A percentile compares a stretch with the other conserved stretches of the same genome.
These are phyloP conservation scores for Neocatenulostroma microsporum DNA, from an alignment of 2,329 filamentous ascomycete genomes.

Conservation along the genomic window DNA sequence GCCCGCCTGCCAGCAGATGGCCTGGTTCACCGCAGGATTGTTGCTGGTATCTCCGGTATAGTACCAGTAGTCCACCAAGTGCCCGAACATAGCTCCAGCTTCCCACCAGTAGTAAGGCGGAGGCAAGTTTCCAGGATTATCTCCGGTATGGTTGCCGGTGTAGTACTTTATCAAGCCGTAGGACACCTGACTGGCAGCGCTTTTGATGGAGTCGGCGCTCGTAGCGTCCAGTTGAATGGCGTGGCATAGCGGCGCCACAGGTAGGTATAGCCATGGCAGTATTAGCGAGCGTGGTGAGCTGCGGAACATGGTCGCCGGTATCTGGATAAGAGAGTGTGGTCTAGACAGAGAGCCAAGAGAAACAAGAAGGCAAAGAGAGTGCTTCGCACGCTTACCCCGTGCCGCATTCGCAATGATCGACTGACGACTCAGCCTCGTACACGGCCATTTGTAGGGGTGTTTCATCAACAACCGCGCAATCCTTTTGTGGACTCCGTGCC, in stretches of 20 bases:
- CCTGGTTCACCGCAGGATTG: slow-evolving; percentile 11
- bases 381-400: too few species aligned
- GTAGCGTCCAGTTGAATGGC: slow-evolving; percentile 12
- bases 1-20: slow-evolving; percentile 13
- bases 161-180: slow-evolving; percentile 44
- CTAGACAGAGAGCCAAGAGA: too few species aligned
- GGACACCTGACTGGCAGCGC: slow-evolving; percentile 36
- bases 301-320: slow-evolving; percentile 1
- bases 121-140: slow-evolving; percentile 49
- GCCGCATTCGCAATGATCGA: too few species aligned
- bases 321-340: too few species aligned
- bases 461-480: too few species aligned
- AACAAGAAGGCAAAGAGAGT: too few species aligned
- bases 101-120: slow-evolving; percentile 71
- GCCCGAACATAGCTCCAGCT: slow-evolving; percentile 54
- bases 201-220: slow-evolving; percentile 35
- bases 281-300: not conserved
- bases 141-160: slow-evolving; percentile 44
- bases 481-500: too few species aligned
- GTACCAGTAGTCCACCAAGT: slow-evolving; percentile 63
- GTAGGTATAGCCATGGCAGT: not conserved
- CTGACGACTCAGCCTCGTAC: too few species aligned
- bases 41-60: slow-evolving; percentile 23
- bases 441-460: too few species aligned
- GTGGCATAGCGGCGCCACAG: not conserved